phyloP scores from a whole-genome alignment of 2,329 filamentous ascomycete genomes.

The Parascedosporium putredinis region DNA sequence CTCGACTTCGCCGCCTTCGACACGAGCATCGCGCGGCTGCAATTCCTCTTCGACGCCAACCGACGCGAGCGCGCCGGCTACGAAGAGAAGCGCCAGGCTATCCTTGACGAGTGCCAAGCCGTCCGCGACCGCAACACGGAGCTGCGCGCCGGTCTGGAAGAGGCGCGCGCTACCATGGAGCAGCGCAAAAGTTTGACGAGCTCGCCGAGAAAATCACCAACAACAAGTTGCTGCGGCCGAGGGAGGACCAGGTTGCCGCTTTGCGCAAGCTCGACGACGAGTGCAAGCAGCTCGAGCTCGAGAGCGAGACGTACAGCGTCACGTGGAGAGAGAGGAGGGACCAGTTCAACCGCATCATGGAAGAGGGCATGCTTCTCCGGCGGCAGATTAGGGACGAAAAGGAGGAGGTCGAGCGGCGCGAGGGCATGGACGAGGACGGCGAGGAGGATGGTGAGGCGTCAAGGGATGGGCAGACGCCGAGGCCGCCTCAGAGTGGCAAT shows the following conservation, averaged over 20 bases:
- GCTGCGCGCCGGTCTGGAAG: slow-evolving; percentile 65
- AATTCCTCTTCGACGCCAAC: slow-evolving; percentile 78
- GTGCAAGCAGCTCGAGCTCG: slow-evolving; percentile 75
- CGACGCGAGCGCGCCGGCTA: slow-evolving; percentile 75
- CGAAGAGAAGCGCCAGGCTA: slow-evolving; percentile 66
- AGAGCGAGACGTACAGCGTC: slow-evolving; percentile 68
- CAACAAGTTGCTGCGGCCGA: slow-evolving; percentile 62
- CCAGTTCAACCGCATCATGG: slow-evolving; percentile 81
- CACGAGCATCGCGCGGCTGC: slow-evolving; percentile 74
- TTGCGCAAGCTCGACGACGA: slow-evolving; percentile 78
- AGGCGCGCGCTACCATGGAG: slow-evolving; percentile 62
- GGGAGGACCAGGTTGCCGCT: slow-evolving; percentile 72
- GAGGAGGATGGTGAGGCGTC: slow-evolving; percentile 46
- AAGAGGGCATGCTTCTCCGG: slow-evolving; percentile 79
- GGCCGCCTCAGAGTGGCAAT: slow-evolving; percentile 34
- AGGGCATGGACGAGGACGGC: slow-evolving; percentile 65
- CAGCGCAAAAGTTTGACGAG: slow-evolving; percentile 81
- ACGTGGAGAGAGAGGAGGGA: slow-evolving; percentile 79
- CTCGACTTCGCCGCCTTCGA: slow-evolving; percentile 86
- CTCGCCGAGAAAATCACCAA: slow-evolving; percentile 77
- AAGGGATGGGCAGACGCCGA: slow-evolving; percentile 37
- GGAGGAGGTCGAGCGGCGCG: slow-evolving; percentile 80
- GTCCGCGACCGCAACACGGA: slow-evolving; percentile 66
- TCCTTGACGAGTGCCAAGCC: slow-evolving; percentile 64
- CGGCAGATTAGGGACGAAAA: slow-evolving; percentile 88